Evolutionary conservation across 2,329 filamentous ascomycete species (phyloP), one percentile per base, ranked within the genome.

Genomic region (Ceratocystis lukuohia): DNA sequence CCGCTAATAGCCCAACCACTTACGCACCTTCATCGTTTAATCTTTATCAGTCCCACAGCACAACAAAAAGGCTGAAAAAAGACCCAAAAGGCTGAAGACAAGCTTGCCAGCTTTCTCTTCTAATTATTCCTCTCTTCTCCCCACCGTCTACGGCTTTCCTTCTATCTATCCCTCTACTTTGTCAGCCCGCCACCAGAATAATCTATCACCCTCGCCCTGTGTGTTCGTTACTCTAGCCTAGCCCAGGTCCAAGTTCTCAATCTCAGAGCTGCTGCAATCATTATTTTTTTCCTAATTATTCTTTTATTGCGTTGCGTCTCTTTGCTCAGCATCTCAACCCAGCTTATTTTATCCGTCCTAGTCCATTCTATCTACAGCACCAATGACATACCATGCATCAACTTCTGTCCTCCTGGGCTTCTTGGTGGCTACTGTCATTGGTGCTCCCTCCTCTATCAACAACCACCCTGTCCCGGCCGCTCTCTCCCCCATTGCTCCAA

Each of bases 331-430:
- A 56, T 44, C 7, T n/a, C 22, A 25, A 4, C 28, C n/a, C 25
- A 33, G 28, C 25, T 57, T n/a, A 45, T 50, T 57, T 7, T n/a
- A 25, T n/a, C 48, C 37, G 28, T 17, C 46, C 45, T 33, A 33
- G 28, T 48, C 46, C 44, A 37, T 5, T 1, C 46, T 17, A 37
- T n/a, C 12, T 37, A 20, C 30, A 33, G 15, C 44, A 33, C 46
- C 41, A 44, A 67, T 67, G 66, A 48, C 53, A 28, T 25, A 30
- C 46, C 33, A 41, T 22, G 57, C 50, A 17, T 65, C 66, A 28
- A 37, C 64, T 17, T 45, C 44, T 28, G 28, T 65, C 15, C 64
- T 68, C 45, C 37, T 65, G 10, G 59, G 64, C 37, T 50, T 65
- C 53, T 48, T 68, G 15, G 41, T 53, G 20, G 28, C 66, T 37